Conservation (phyloP, 495 filamentous ascomycete genomes). For the Penicillium robsamsonii region DNA sequence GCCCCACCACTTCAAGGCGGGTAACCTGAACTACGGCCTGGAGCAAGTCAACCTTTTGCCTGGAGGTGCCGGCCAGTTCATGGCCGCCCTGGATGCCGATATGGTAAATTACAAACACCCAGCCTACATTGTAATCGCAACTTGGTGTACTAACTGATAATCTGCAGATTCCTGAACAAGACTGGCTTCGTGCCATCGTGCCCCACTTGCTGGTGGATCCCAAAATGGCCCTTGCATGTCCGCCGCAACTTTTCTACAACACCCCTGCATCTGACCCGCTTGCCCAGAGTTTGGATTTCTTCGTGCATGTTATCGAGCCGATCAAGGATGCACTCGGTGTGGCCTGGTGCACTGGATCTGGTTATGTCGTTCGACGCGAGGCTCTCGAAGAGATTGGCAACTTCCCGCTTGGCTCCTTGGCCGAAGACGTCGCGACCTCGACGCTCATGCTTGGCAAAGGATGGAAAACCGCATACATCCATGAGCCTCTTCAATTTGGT, state of each 20-base stretch:
- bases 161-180: slow-evolving; percentile 46
- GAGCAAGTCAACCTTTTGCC: slow-evolving; percentile 32
- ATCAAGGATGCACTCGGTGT: slow-evolving; percentile 49
- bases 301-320: slow-evolving; percentile 50
- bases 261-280: slow-evolving; percentile 50
- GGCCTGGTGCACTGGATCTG: slow-evolving; percentile 55
- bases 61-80: slow-evolving; percentile 45
- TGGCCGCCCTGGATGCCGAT: slow-evolving; percentile 54
- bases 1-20: slow-evolving; percentile 55
- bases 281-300: slow-evolving; percentile 45
- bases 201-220: slow-evolving; percentile 49
- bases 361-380: slow-evolving; percentile 47
- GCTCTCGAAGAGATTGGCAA: slow-evolving; percentile 52
- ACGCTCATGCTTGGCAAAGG: slow-evolving; percentile 47
- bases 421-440: slow-evolving; percentile 53
- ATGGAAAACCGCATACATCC: slow-evolving; percentile 51
- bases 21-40: slow-evolving; percentile 52
- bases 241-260: slow-evolving; percentile 57
- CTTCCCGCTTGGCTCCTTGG: slow-evolving; percentile 47
- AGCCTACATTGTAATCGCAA: slow-evolving; percentile 6
- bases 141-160: slow-evolving; percentile 8
- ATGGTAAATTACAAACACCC: slow-evolving; percentile 38
- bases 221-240: slow-evolving; percentile 50
- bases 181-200: slow-evolving; percentile 52
- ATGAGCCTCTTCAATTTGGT: slow-evolving; percentile 53